phyloP scores from a whole-genome alignment of 768 basidiomycete species.

The Rhizopogon roseolus region DNA sequence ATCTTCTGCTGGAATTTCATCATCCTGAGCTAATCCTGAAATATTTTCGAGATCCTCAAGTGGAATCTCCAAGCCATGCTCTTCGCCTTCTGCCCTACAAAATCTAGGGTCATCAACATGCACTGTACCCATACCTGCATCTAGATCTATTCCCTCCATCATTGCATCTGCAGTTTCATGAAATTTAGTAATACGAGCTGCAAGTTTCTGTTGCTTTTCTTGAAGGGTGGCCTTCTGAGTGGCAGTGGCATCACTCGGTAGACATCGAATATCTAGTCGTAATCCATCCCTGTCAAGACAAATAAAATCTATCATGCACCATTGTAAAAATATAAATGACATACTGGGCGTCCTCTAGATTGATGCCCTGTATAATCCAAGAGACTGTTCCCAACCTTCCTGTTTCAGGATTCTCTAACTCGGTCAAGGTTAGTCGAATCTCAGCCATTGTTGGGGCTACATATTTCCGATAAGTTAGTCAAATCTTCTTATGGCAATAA shows the following conservation, averaged over 20 bases:
- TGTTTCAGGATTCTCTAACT: background rate
- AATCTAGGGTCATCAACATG: background rate
- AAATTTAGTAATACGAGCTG: background rate
- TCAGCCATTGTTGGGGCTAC: slow-evolving; percentile 6
- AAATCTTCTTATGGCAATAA: background rate
- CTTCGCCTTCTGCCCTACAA: background rate
- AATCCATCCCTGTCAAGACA: slow-evolving; percentile 6
- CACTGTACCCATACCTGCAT: background rate
- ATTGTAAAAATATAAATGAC: background rate
- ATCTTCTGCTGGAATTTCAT: background rate
- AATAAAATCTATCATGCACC: too few species aligned
- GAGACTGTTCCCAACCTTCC: background rate
- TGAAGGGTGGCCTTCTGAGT: background rate
- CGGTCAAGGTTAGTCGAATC: background rate
- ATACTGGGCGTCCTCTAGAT: slow-evolving; percentile 2
- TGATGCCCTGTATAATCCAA: slow-evolving; percentile 2
- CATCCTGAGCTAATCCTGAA: too few species aligned
- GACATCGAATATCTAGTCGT: background rate
- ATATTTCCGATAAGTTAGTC: background rate
- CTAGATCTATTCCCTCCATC: background rate
- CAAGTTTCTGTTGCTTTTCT: background rate
- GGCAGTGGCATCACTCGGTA: background rate
- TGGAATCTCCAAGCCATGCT: too few species aligned
- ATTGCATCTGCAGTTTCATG: background rate
- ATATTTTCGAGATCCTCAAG: too few species aligned